Evolutionary conservation across 2,329 filamentous ascomycete species (phyloP), one percentile per base, ranked within the genome.

Genomic region (Endoconidiophora polonica): DNA sequence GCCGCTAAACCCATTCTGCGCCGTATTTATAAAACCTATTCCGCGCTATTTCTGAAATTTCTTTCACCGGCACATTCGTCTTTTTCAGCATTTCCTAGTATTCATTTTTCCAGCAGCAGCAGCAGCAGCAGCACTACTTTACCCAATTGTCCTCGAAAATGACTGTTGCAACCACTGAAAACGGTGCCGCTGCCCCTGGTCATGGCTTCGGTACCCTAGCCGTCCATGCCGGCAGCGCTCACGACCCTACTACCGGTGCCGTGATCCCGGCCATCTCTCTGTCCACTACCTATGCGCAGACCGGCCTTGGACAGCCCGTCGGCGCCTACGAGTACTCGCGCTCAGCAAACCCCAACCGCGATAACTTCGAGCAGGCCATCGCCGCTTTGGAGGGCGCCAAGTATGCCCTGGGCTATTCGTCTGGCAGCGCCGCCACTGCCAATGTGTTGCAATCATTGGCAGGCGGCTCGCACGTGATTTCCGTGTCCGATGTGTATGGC

Each of bases 191-290:
- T 42, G 83, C 86, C 56, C 73, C 81, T 52, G 12, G 26, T 10
- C 81, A 86, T 64, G 73, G 77, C 55, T 96, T 98, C 67, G 91
- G 86, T 54, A 98, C 91, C 44, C 76, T 93, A 55, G 91, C 91
- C 52, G 91, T 98, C 18, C 91, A 98, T 67, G 88, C 90, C 55
- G 91, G 91, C 54, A 77, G 86, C 41, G 86, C 86, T 59, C 85
- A 93, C 64, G 91, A 98, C 68, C 84, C 90, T 44, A 71, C 77
- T 39, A 98, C 90, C 22, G 91, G 91, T 56, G 91, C 91, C 57
- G 91, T 98, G 59, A 98, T 98, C 63, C 86, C 91, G 67, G 70
- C 91, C 58, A 95, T 98, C 64, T 95, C 90, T 7, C 78, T 98
- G 22, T 94, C 88, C 22, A 96, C 91, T 14, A 98, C 91, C 4